Evolutionary conservation across 805 yeast genomes (phyloP).

Genomic region (Huiozyma naganishii): DNA sequence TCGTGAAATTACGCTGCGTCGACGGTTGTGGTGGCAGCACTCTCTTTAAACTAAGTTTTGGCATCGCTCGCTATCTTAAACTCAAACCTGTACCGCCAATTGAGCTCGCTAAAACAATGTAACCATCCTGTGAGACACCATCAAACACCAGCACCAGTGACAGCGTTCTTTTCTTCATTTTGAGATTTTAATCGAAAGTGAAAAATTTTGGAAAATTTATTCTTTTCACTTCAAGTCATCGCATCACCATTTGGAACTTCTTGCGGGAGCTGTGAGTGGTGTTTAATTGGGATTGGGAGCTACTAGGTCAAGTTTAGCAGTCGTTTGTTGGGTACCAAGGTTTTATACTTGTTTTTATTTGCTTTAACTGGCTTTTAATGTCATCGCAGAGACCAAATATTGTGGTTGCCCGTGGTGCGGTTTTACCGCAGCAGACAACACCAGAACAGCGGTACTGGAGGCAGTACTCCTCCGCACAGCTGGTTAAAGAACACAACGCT

Average conservation of each 20-base stretch:
- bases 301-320: too few species aligned
- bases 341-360: too few species aligned
- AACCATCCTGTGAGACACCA: too few species aligned
- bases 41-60: conserved; percentile 13
- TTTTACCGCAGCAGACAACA: conserved; percentile 67
- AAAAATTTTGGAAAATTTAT: neutral
- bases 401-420: conserved; percentile 55
- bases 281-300: too few species aligned
- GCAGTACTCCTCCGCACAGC: conserved; percentile 71
- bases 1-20: conserved; percentile 57
- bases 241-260: too few species aligned
- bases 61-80: neutral
- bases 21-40: conserved; percentile 70
- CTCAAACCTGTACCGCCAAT: neutral
- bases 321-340: too few species aligned
- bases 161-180: too few species aligned
- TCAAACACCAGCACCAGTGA: too few species aligned
- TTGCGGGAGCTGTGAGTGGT: too few species aligned
- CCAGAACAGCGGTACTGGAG: conserved; percentile 95
- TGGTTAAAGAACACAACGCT: conserved; percentile 88
- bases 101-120: too few species aligned
- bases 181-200: too few species aligned
- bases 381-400: conserved; percentile 62
- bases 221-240: too few species aligned
- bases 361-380: conserved; percentile 33